Evolutionary conservation across 2,329 filamentous ascomycete genomes (phyloP).

Genomic region (Aspergillus uvarum): DNA sequence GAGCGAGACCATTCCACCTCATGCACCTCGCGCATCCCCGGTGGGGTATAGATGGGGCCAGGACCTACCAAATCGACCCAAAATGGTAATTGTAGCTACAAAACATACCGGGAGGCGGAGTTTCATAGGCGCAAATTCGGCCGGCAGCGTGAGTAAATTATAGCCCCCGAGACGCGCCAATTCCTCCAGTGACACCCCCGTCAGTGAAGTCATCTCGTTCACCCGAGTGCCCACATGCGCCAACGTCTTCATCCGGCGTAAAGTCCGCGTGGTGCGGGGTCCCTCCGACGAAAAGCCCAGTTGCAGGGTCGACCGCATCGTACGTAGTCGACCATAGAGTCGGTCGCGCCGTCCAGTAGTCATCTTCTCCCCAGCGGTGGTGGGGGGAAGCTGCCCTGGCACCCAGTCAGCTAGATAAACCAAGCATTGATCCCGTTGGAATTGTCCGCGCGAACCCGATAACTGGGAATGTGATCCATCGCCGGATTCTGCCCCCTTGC

Average conservation of each 20-base stretch:
- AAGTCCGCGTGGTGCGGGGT: constrained; percentile 17
- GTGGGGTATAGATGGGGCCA: constrained; percentile 12
- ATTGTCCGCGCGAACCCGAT: constrained; percentile 5
- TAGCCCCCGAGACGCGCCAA: constrained; percentile 46
- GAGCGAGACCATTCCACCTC: constrained; percentile 8
- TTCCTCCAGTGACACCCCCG: constrained; percentile 40
- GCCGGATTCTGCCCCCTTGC: neutral
- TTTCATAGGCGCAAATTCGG: constrained; percentile 38
- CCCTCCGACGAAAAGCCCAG: constrained; percentile 20
- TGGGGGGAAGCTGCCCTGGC: neutral
- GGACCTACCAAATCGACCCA: constrained; percentile 37
- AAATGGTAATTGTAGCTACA: constrained; percentile 40
- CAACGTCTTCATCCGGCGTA: constrained; percentile 44
- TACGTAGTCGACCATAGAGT: constrained; percentile 33
- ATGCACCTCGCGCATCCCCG: neutral
- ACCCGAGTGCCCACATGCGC: constrained; percentile 30
- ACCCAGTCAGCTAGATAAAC: neutral
- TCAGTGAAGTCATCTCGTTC: constrained; percentile 34
- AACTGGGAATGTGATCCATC: neutral
- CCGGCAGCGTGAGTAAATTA: constrained; percentile 38
- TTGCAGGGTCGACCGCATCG: constrained; percentile 35
- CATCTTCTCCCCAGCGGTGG: constrained; percentile 6
- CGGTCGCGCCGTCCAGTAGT: constrained; percentile 19
- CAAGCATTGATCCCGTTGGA: neutral
- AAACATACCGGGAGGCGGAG: constrained; percentile 46